A percentile compares a stretch with the other conserved stretches of the same genome.
These are phyloP conservation scores for Limonium bicolor DNA, from an alignment of 148 eudicot genomes.

Conservation along the genomic window DNA sequence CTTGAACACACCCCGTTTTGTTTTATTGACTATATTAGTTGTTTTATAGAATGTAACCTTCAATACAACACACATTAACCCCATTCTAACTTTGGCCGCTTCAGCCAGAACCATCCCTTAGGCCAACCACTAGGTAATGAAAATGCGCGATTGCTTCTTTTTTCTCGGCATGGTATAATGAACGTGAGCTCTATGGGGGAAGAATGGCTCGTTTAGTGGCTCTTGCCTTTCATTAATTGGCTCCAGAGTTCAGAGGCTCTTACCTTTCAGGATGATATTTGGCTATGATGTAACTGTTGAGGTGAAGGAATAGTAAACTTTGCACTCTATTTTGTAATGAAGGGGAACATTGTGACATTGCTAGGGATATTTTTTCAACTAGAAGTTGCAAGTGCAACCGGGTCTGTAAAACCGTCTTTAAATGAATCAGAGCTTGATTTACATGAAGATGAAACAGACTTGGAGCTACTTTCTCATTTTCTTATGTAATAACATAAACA, in stretches of 20 bases:
- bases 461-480: constrained; percentile 58
- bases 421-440: constrained; percentile 32
- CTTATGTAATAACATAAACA: constrained; percentile 61
- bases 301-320: background rate
- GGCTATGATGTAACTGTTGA: background rate
- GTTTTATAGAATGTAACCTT: too few species aligned
- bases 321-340: background rate
- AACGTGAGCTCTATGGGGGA: too few species aligned
- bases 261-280: background rate
- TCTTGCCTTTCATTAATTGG: too few species aligned
- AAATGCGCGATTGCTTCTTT: background rate
- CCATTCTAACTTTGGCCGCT: constrained; percentile 87
- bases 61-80: too few species aligned
- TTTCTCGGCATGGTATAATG: background rate
- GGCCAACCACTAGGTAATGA: constrained; percentile 70
- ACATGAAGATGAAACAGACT: constrained; percentile 55
- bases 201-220: too few species aligned
- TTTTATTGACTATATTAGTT: too few species aligned
- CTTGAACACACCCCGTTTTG: too few species aligned
- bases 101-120: constrained; percentile 77
- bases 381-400: constrained; percentile 32
- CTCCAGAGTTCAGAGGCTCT: too few species aligned
- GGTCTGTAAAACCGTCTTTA: constrained; percentile 31
- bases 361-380: constrained; percentile 65
- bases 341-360: background rate